Evolutionary conservation across 1,139 yeast species (phyloP).

Genomic region (Blastobotrys serpentis): DNA sequence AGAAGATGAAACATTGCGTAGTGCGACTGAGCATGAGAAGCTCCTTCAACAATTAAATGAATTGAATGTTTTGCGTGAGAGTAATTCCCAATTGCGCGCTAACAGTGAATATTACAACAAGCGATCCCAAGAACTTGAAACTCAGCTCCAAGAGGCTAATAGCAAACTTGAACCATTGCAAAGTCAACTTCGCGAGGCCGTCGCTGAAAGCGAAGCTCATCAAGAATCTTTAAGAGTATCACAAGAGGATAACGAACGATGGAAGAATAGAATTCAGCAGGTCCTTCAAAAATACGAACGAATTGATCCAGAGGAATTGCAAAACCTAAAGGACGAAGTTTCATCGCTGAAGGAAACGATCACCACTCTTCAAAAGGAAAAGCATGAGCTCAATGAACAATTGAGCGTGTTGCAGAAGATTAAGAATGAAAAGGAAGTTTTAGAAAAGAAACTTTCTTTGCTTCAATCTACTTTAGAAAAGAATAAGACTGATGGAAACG

Average conservation of each 20-base stretch:
- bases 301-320: slow-evolving; percentile 49
- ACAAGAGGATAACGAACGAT: slow-evolving; percentile 48
- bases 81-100: slow-evolving; percentile 63
- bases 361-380: slow-evolving; percentile 12
- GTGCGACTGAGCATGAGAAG: slow-evolving; percentile 51
- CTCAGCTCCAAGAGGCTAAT: slow-evolving; percentile 38
- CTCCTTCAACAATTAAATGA: slow-evolving; percentile 64
- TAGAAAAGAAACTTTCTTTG: slow-evolving; percentile 10
- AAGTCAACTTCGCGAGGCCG: slow-evolving; percentile 39
- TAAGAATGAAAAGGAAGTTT: slow-evolving; percentile 31
- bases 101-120: slow-evolving; percentile 44
- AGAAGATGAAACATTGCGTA: slow-evolving; percentile 43
- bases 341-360: slow-evolving; percentile 31
- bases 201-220: slow-evolving; percentile 44
- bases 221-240: slow-evolving; percentile 43
- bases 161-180: slow-evolving; percentile 39
- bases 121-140: slow-evolving; percentile 39
- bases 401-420: slow-evolving; percentile 31
- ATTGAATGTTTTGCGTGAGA: slow-evolving; percentile 68
- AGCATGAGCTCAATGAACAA: slow-evolving; percentile 21
- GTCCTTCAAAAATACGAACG: slow-evolving; percentile 49
- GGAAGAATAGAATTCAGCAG: slow-evolving; percentile 54
- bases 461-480: slow-evolving; percentile 11
- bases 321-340: slow-evolving; percentile 39
- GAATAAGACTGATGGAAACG: slow-evolving; percentile 1